Evolutionary conservation across 2,329 filamentous ascomycete genomes (phyloP), one percentile per base, ranked within the genome.

Genomic region (Xylariaceae sp.): DNA sequence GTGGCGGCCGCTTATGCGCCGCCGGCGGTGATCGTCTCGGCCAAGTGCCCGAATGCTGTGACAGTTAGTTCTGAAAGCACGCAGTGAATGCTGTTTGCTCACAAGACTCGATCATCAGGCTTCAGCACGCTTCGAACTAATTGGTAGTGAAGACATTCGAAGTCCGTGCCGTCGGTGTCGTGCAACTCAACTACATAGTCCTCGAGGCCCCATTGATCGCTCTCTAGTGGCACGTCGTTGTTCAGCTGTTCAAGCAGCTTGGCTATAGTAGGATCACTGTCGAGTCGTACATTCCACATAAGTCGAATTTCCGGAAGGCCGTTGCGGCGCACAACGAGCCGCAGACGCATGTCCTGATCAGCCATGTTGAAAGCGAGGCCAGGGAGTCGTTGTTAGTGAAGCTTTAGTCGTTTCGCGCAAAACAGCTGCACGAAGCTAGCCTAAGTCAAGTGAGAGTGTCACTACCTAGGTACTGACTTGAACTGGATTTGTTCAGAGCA

Each of bases 91-190:
- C 21, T 3, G 11, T 17, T 21, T 28, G 17, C 87, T 67, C 77
- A 92, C 89, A 90, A 79, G 53, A 97, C 84, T 72, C 93, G 86
- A 67, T 97, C 93, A 52, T 95, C 92, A 48, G 94, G 88, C 65
- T 90, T 89, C 56, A 96, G 78, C 8, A 95, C 78, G 40, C 82
- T 82, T 12, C 80, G 78, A 5, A 96, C 82, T 17, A 83, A 80
- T 71, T 91, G 88, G 67, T 91, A 98, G 75, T 97, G 94, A 54
- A 97, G 76, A 67, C 91, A 95, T 75, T 98, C 94, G 64, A 91
- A 97, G 41, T 84, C 86, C 16, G 75, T 78, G n/a, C 82, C 82
- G 33, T 77, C 74, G 24, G 69, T 67, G 53, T 82, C 79, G 17
- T 74, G 74, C 3, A 96, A 81, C 73, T 96, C 90, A 26, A 96